Conservation (phyloP, 169 alveolate species). For the Eimeria acervulina region DNA sequence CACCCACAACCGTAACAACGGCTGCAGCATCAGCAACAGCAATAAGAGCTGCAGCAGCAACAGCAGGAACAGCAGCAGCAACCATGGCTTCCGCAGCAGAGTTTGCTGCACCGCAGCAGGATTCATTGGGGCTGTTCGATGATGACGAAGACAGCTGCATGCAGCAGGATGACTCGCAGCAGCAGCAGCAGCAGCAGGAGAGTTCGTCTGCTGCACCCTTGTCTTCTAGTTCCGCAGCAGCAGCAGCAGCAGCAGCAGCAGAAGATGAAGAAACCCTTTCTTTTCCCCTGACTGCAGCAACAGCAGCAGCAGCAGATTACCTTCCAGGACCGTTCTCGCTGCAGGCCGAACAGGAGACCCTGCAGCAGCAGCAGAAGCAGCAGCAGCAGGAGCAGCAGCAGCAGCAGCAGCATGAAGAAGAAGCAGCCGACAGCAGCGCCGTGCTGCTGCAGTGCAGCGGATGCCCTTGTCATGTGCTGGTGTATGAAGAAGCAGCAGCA, state of each 20-base stretch:
- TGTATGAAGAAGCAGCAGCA: background rate
- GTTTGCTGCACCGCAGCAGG: background rate
- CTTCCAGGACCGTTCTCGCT: too few species aligned
- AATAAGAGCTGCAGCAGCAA: background rate
- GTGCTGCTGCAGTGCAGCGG: background rate
- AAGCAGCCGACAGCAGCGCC: background rate
- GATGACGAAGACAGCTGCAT: background rate
- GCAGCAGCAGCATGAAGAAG: too few species aligned
- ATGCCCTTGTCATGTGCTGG: background rate
- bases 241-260: background rate
- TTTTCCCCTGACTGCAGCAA: background rate
- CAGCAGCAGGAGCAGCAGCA: too few species aligned
- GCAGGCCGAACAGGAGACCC: too few species aligned
- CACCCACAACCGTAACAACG: background rate
- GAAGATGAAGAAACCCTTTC: background rate
- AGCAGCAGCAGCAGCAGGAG: conserved; percentile 21
- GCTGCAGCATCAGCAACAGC: background rate
- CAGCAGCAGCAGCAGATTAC: too few species aligned
- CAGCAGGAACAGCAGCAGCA: background rate
- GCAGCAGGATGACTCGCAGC: background rate
- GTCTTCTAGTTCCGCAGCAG: background rate
- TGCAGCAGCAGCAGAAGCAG: too few species aligned
- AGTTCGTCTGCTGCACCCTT: background rate
- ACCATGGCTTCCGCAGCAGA: background rate
- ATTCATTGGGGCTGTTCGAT: background rate